Percentiles rank a stretch among this genome's conserved stretches.
These are phyloP conservation scores for Pisolithus sp. DNA, from an alignment of 768 basidiomycete species.

Conservation along the genomic window DNA sequence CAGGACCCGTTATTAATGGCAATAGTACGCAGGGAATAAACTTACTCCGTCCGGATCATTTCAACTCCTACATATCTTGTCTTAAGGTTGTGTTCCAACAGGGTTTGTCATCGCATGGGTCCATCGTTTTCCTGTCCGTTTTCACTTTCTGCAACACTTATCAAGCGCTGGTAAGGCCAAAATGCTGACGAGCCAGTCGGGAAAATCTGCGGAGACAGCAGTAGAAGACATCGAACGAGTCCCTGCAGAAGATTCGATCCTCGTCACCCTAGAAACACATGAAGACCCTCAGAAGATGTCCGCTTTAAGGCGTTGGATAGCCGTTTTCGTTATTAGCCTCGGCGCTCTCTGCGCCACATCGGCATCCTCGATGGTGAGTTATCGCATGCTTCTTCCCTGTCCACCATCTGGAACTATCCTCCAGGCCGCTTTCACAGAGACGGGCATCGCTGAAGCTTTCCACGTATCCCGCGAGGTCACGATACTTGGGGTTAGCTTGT, in stretches of 20 bases:
- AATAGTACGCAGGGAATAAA: neutral
- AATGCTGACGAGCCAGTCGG: slow-evolving; percentile 5
- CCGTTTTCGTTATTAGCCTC: slow-evolving; percentile 40
- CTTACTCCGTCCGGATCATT: neutral
- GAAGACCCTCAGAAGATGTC: slow-evolving; percentile 41
- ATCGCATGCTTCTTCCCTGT: neutral
- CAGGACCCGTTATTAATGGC: neutral
- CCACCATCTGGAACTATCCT: neutral
- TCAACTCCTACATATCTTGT: neutral
- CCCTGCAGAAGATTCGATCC: slow-evolving; percentile 8
- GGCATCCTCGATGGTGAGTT: slow-evolving; percentile 50
- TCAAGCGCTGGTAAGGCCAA: neutral
- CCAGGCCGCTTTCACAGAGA: slow-evolving; percentile 60
- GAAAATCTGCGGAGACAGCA: slow-evolving; percentile 5
- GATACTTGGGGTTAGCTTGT: slow-evolving; percentile 42
- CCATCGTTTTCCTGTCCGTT: neutral
- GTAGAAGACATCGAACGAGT: slow-evolving; percentile 1
- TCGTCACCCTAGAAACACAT: slow-evolving; percentile 33
- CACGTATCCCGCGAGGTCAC: slow-evolving; percentile 48
- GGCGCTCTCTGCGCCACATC: slow-evolving; percentile 47
- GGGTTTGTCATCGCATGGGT: neutral
- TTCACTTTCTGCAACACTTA: neutral
- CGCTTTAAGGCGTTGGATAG: slow-evolving; percentile 40
- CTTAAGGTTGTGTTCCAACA: neutral
- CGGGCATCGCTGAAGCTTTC: slow-evolving; percentile 45